Evolutionary conservation across 2,329 filamentous ascomycete genomes (phyloP).

Genomic region (Xylariaceae sp.): DNA sequence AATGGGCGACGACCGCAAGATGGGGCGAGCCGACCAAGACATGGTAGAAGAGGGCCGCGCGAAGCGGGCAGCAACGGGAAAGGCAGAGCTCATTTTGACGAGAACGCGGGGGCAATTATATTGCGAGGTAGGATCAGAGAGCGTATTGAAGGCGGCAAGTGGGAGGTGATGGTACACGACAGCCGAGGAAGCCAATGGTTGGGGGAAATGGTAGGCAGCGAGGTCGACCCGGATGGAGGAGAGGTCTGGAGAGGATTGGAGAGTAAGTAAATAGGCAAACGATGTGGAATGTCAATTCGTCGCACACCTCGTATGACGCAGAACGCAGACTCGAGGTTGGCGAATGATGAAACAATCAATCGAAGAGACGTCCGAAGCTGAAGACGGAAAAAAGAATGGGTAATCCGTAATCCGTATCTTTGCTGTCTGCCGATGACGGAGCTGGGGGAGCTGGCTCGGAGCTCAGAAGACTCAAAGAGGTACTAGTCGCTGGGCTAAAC

Average conservation of each 20-base stretch:
- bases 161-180: slow-evolving; percentile 9
- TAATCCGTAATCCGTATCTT: not conserved
- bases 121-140: not conserved
- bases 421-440: slow-evolving; percentile 17
- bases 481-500: not conserved
- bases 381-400: not conserved
- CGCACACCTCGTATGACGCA: not conserved
- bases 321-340: not conserved
- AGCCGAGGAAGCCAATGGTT: slow-evolving; percentile 21
- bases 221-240: slow-evolving; percentile 7
- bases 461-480: not conserved
- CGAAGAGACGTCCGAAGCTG: not conserved
- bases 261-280: not conserved
- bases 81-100: slow-evolving; percentile 28
- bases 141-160: not conserved
- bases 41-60: slow-evolving; percentile 29
- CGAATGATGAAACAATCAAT: slow-evolving; percentile 1
- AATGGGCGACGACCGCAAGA: slow-evolving; percentile 26
- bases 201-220: slow-evolving; percentile 8
- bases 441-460: not conserved
- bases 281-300: not conserved
- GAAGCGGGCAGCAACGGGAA: slow-evolving; percentile 27
- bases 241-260: slow-evolving; percentile 2
- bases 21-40: slow-evolving; percentile 27
- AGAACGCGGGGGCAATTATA: slow-evolving; percentile 7